Base-by-base conservation (phyloP, 2,329 filamentous ascomycete genomes). In the Epichloe hybrida region DNA sequence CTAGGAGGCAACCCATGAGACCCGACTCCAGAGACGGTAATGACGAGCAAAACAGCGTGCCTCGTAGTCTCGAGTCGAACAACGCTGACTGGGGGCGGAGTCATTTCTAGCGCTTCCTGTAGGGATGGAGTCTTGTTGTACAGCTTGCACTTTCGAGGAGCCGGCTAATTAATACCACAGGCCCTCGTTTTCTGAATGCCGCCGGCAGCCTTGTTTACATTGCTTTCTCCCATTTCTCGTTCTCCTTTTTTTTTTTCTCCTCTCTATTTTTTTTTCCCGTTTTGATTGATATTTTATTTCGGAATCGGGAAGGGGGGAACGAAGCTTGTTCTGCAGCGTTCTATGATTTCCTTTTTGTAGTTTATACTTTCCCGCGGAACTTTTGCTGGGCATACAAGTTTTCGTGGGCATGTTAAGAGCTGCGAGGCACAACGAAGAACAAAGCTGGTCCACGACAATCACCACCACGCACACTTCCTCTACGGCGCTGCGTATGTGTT, bases 41-140 rank as follows among this genome's bases (percentile, higher is more conserved):
- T 36, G 21, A 41, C 21, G 43, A 42, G 46, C 42, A 15, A 27
- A 12, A 31, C 34, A 39, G 17, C 13, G 36, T 35, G 23, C 31
- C 23, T 36, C 20, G 34, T 34, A 34, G 41, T 42, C 6, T 31
- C 17, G 34, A 43, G 23, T 38, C 42, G 13, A 20, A 50, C 40
- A 21, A 42, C 31, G 27, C 27, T 31, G 27, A 5, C 48, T 53
- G 49, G 47, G 49, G 57, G 42, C 53, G 50, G 52, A 55, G 51
- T 54, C 48, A 38, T 21, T 23, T 12, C 12, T 5, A 31, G 23
- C 42, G 9, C 60, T 57, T 49, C 58, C 58, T 57, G 58, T 61
- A 42, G 36, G 4, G 17, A 49, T 36, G 47, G 20, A 42, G 40
- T 21, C 40, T 59, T 17, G 51, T 62, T 62, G 59, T 61, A 62